Conservation (phyloP, 768 basidiomycete species). For the Multifurca ochricompacta region DNA sequence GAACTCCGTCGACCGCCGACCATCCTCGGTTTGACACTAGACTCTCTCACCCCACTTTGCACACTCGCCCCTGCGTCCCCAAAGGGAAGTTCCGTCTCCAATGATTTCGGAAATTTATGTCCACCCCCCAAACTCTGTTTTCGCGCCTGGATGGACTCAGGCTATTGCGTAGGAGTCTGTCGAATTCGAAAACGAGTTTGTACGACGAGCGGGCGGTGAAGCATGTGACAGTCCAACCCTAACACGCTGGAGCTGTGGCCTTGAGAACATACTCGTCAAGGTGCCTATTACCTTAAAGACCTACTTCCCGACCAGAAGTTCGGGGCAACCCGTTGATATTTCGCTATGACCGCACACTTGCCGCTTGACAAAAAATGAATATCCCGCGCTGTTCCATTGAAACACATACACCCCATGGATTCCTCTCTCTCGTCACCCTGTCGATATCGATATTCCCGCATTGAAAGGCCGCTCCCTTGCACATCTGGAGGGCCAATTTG, state of each 20-base stretch:
- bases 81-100: conserved; percentile 4
- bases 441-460: not conserved
- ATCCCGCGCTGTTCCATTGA: not conserved
- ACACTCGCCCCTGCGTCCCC: conserved; percentile 2
- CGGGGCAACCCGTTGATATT: conserved; percentile 1
- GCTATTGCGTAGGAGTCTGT: not conserved
- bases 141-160: not conserved
- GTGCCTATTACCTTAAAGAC: conserved; percentile 3
- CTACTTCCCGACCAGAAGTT: not conserved
- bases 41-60: conserved; percentile 5
- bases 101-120: not conserved
- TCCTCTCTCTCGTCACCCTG: conserved; percentile 1
- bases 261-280: not conserved
- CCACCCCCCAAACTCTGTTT: not conserved
- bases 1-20: not conserved
- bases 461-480: not conserved
- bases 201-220: not conserved
- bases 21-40: conserved; percentile 1
- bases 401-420: not conserved
- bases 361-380: conserved; percentile 4
- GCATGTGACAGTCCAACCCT: not conserved
- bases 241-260: not conserved
- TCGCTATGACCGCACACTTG: conserved; percentile 11
- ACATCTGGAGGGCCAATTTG: not conserved
- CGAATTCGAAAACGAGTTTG: not conserved